Percentiles rank a stretch among this genome's conserved stretches.
phyloP scores from a whole-genome alignment of 345 rosid species.

The Diplotaxis tenuifolia region DNA sequence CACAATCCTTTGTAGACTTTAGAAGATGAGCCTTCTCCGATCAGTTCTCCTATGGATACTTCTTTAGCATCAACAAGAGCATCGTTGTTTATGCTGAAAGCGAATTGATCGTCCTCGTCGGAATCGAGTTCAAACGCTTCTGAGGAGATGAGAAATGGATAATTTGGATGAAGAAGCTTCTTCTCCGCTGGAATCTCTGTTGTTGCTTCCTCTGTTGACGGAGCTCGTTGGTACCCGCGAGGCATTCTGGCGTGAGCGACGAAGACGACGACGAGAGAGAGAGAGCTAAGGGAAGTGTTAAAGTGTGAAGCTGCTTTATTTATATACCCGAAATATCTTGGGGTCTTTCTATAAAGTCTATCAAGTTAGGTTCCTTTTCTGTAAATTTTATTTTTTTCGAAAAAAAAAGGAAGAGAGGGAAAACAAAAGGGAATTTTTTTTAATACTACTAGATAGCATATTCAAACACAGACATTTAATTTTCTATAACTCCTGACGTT shows the following conservation, averaged over 20 bases:
- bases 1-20: constrained; percentile 32
- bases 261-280: constrained; percentile 15
- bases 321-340: not conserved
- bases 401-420: constrained; percentile 32
- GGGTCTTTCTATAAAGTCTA: not conserved
- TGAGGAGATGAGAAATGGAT: constrained; percentile 32
- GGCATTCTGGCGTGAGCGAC: constrained; percentile 26
- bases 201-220: constrained; percentile 18
- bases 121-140: constrained; percentile 21
- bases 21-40: constrained; percentile 32
- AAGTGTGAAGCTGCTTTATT: not conserved
- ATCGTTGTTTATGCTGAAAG: constrained; percentile 12
- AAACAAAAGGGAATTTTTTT: not conserved
- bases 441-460: not conserved
- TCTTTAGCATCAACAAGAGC: constrained; percentile 22
- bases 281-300: not conserved
- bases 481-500: not conserved
- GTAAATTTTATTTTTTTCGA: not conserved
- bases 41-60: constrained; percentile 12
- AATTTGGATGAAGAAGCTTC: constrained; percentile 36
- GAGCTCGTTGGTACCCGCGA: constrained; percentile 35
- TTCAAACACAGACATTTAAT: constrained; percentile 2
- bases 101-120: constrained; percentile 25
- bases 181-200: constrained; percentile 3
- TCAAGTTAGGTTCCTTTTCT: not conserved